Evolutionary conservation across 345 rosid species (phyloP), one percentile per base, ranked within the genome.

Genomic region (Arabis hirsuta): DNA sequence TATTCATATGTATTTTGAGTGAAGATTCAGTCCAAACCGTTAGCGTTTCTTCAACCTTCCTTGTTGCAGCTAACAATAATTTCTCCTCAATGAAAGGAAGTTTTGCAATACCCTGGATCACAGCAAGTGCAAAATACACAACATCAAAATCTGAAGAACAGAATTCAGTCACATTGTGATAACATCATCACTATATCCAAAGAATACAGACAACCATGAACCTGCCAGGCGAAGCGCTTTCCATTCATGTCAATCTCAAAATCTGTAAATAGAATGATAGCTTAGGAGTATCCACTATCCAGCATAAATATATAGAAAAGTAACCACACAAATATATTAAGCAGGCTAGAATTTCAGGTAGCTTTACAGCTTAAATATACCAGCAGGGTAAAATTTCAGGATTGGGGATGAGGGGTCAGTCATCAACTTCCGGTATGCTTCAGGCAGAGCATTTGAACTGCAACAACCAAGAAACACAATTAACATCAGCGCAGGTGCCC

Each of bases 201-300:
- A 71, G 34, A 69, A 67, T 13, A 65, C 26, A 71, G 54, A 50
- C 12, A 77, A 42, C 19, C 27, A 70, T 19, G 41, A 69, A 92
- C 99, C 99, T 96, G 99, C 98, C 98, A 96, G 16, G 98, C 83
- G 39, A 88, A 92, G 65, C 96, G 96, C 81, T 96, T 96, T 41
- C 99, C 99, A 76, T 92, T 91, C 99, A 96, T 90, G 85, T 96
- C 99, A 62, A 90, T 75, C 77, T 90, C 95, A 82, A 96, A 92
- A 83, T 90, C 99, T 92, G 94, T 61, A 50, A 57, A 76, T 8
- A 79, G 12, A 73, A 62, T 63, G 41, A 73, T 42, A 59, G 50
- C 13, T 64, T 22, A 43, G 24, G 31, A 71, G 45, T 43, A 45
- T 65, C 72, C 66, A 50, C 27, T 42, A 36, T 53, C 48, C 36